Evolutionary conservation across 345 rosid species (phyloP), one percentile per base, ranked within the genome.

Genomic region (Erysimum cheiranthoides): DNA sequence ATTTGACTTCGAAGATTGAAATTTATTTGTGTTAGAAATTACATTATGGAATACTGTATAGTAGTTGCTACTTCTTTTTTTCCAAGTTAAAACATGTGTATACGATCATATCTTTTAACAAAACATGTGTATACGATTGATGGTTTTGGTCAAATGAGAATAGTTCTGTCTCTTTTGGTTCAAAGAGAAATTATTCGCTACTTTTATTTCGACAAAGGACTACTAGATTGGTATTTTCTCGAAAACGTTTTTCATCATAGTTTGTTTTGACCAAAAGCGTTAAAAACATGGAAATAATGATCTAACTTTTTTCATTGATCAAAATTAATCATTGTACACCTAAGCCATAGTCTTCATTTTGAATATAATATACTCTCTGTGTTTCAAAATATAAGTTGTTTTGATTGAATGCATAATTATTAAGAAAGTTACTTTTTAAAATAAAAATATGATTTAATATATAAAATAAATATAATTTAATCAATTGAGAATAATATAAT

Each of bases 141-240:
- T 58, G 46, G 17, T 67, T 28, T 58, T 49, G 73, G 73, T 75
- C 73, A 67, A 74, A 38, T 58, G 32, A 58, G 67, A 72, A 72
- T 49, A 49, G 27, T 58, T 74, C 12, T 9, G 61, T 8, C 61
- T 67, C 60, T 58, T 75, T 75, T 61, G 68, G 61, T 40, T 59
- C 54, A 39, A 67, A 6, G 14, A 76, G 25, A 8, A 42, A 68
- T 42, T 61, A 69, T 43, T 51, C 57, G 11, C 18, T 32, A 32
- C 13, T 61, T 36, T 47, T 16, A 38, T 39, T 28, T 49, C 35
- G 59, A 57, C 66, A 46, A 59, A 59, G 13, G 12, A 66, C 46
- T 54, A 45, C 10, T 28, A 14, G 53, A 66, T 67, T 30, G 21
- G 34, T 17, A 34, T 58, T 54, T 68, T 52, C 28, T 60, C 14